These are phyloP conservation scores for Penicillium sp. DNA, from an alignment of 2,329 filamentous ascomycete species.

Conservation along the genomic window DNA sequence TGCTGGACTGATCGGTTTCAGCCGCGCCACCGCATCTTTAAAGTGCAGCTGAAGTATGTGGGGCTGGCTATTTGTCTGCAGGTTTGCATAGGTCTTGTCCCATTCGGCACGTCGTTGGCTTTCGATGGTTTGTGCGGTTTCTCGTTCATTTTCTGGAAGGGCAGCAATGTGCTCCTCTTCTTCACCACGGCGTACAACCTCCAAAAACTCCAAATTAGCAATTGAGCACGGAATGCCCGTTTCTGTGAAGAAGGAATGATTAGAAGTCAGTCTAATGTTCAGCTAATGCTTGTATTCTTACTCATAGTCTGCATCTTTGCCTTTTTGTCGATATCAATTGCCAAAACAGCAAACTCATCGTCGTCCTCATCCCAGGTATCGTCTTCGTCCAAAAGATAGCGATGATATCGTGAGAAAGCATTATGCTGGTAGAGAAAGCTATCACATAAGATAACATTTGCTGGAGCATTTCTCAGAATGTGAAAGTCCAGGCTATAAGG, in stretches of 20 bases:
- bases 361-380: background rate
- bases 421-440: background rate
- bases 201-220: background rate
- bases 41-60: too few relatives aligned
- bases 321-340: background rate
- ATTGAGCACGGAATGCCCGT: too few relatives aligned
- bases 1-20: too few relatives aligned
- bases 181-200: background rate
- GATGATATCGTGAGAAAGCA: background rate
- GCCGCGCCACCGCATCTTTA: too few relatives aligned
- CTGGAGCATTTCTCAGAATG: background rate
- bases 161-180: too few relatives aligned
- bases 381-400: background rate
- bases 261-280: too few relatives aligned
- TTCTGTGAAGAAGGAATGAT: background rate
- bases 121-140: too few relatives aligned
- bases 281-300: too few relatives aligned
- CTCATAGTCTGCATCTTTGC: background rate
- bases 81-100: too few relatives aligned
- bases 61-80: too few relatives aligned
- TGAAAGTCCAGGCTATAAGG: background rate
- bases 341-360: background rate
- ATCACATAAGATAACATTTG: background rate
- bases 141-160: too few relatives aligned
- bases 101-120: too few relatives aligned